Percentiles rank a stretch among this genome's conserved stretches.
Evolutionary conservation across 2,329 filamentous ascomycete genomes (phyloP).

Genomic region (Diaporthe australafricana): DNA sequence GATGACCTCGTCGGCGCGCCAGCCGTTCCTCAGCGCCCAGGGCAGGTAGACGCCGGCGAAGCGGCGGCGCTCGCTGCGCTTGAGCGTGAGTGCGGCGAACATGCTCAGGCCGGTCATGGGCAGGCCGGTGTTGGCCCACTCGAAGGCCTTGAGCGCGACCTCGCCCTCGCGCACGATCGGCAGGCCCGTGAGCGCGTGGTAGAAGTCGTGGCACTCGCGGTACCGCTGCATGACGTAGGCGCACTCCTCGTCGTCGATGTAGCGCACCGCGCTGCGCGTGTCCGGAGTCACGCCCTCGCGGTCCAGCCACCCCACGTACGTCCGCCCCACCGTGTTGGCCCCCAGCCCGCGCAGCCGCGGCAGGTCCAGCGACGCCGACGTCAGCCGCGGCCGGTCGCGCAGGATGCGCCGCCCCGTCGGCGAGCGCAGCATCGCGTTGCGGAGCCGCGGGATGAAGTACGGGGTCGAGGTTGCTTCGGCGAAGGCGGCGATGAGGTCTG

Average conservation of each 20-base stretch:
- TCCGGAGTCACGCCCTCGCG: slow-evolving; percentile 93
- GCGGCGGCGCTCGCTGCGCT: slow-evolving; percentile 79
- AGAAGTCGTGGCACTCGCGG: slow-evolving; percentile 97
- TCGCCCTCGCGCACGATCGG: slow-evolving; percentile 96
- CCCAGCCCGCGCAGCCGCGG: slow-evolving; percentile 78
- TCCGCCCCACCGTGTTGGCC: slow-evolving; percentile 78
- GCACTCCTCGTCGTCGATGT: slow-evolving; percentile 94
- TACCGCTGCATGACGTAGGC: slow-evolving; percentile 99
- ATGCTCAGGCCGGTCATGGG: slow-evolving; percentile 95
- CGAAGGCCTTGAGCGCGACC: slow-evolving; percentile 96
- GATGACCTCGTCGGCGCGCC: slow-evolving; percentile 82
- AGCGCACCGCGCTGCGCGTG: slow-evolving; percentile 83
- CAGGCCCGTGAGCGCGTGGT: slow-evolving; percentile 91
- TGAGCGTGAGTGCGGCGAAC: slow-evolving; percentile 87
- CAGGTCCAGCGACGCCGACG: slow-evolving; percentile 76
- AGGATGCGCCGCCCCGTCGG: slow-evolving; percentile 91
- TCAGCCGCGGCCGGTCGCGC: slow-evolving; percentile 88
- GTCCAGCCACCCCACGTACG: slow-evolving; percentile 93
- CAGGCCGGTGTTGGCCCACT: slow-evolving; percentile 93
- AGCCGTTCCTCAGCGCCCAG: slow-evolving; percentile 89
- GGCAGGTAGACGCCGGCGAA: slow-evolving; percentile 85
- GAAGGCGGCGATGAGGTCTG: slow-evolving; percentile 93
- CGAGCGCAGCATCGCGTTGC: slow-evolving; percentile 87
- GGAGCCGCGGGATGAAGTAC: slow-evolving; percentile 93
- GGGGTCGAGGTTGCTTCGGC: slow-evolving; percentile 95